Evolutionary conservation across 2,329 filamentous ascomycete genomes (phyloP).

Genomic region (Chrysoporthe austroafricana): DNA sequence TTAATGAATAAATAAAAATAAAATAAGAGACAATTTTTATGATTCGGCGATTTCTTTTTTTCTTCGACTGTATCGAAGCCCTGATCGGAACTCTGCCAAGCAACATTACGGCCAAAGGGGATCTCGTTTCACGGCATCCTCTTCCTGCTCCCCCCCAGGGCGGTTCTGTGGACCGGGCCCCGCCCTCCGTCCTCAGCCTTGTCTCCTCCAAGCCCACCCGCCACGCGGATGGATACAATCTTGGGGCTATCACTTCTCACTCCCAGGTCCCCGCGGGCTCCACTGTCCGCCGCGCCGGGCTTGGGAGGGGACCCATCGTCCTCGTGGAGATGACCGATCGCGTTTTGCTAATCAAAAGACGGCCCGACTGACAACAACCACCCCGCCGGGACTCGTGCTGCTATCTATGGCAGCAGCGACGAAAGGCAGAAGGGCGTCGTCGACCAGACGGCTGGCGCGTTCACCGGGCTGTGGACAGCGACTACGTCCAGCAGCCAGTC

Average conservation of each 20-base stretch:
- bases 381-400: not conserved
- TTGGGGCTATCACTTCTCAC: not conserved
- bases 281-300: not conserved
- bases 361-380: conserved; percentile 3
- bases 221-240: not conserved
- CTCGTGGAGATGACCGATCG: conserved; percentile 25
- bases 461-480: not conserved
- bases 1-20: not conserved
- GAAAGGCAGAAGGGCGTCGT: not conserved
- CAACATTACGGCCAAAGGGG: not conserved
- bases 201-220: conserved; percentile 14
- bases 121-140: not conserved
- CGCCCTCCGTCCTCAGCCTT: conserved; percentile 26
- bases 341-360: conserved; percentile 26
- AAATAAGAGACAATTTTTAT: not conserved
- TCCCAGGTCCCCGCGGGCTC: not conserved
- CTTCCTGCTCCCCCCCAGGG: not conserved
- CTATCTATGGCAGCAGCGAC: not conserved
- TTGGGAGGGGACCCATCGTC: not conserved
- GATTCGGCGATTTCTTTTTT: not conserved
- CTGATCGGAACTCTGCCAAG: not conserved
- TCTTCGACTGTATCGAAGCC: not conserved
- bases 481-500: not conserved
- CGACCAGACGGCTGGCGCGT: not conserved
- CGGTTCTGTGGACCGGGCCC: not conserved